Percentiles rank a stretch among this genome's conserved stretches.
These are phyloP conservation scores for Persicaria tinctoria DNA, from an alignment of 148 eudicot species.

Conservation along the genomic window DNA sequence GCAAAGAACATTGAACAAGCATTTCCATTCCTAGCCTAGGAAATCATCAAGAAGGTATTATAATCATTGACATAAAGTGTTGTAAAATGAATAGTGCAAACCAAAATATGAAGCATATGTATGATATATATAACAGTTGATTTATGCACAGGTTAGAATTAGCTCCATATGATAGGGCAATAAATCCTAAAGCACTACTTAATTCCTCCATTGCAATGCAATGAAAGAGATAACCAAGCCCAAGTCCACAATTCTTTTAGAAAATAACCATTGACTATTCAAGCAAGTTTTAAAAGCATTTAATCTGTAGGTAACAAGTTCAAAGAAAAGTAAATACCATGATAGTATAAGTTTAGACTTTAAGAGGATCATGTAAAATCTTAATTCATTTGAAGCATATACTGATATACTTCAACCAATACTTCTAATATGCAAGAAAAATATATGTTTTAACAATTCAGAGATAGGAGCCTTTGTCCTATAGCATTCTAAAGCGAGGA, in stretches of 20 bases:
- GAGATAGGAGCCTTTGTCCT: too few relatives aligned
- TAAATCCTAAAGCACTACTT: conserved; percentile 96
- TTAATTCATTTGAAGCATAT: too few relatives aligned
- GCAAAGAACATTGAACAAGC: conserved; percentile 12
- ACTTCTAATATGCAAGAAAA: too few relatives aligned
- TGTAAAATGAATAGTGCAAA: not conserved
- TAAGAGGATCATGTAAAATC: too few relatives aligned
- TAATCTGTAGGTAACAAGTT: not conserved
- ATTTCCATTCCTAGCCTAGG: conserved; percentile 84
- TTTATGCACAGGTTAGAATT: conserved; percentile 94
- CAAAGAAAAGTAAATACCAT: too few relatives aligned
- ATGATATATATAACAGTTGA: conserved; percentile 57
- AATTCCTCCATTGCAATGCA: conserved; percentile 99
- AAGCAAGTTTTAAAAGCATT: not conserved
- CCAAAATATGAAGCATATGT: not conserved
- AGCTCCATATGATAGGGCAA: conserved; percentile 92
- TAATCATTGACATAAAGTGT: conserved; percentile 11
- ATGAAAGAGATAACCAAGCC: conserved; percentile 95
- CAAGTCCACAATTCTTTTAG: conserved; percentile 96
- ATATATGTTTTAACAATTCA: too few relatives aligned
- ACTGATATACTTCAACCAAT: too few relatives aligned
- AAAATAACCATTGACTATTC: not conserved
- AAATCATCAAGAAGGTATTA: conserved; percentile 13
- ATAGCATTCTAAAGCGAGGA: too few relatives aligned
- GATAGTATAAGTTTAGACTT: too few relatives aligned